Base-by-base conservation (phyloP, 192 early-diverging fungal species). In the Podochytrium sp. region DNA sequence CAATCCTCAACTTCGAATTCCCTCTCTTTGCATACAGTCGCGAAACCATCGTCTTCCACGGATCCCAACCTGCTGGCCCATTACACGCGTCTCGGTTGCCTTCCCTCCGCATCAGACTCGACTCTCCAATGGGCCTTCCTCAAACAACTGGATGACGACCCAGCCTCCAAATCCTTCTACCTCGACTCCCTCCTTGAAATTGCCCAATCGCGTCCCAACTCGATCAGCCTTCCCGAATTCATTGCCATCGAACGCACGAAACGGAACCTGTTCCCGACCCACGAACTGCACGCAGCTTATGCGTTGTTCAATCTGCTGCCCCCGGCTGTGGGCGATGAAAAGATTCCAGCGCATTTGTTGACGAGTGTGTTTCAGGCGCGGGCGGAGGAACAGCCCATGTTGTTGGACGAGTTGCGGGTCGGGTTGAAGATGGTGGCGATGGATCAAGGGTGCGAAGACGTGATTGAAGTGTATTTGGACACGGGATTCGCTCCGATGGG, bases 131-230 rank as follows among this genome's bases (percentile, higher is more conserved):
- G 35, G 30, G 53, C 56, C 12, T 71, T 71, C 41, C 32, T 47
- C n/a, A 57, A 41, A 14, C 49, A 43, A 20, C 69, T 71, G 12
- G 50, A 69, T 18, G 43, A 53, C 33, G 35, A 55, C 20, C 30
- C 30, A 14, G 5, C 16, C 3, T 12, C 6, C 3, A 69, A 53
- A 53, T 34, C 29, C 29, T 37, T 69, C 16, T 69, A 69, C 27
- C 66, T 69, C 2, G 69, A 71, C 38, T 57, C 69, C 10, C 41
- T 71, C 7, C 34, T 71, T 35, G 55, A n/a, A 57, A 71, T 71
- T 2, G 69, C 57, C 37, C 4, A 33, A 5, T 41, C 57, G 2
- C 69, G 69, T 25, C 50, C 50, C 16, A 60, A 16, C 23, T 71
- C 57, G 4, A 35, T 32, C 66, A 20, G 29, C 2, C 56, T 71